Evolutionary conservation across 139 green algal genomes (phyloP), one percentile per base, ranked within the genome.

Genomic region (Closterium sp.): DNA sequence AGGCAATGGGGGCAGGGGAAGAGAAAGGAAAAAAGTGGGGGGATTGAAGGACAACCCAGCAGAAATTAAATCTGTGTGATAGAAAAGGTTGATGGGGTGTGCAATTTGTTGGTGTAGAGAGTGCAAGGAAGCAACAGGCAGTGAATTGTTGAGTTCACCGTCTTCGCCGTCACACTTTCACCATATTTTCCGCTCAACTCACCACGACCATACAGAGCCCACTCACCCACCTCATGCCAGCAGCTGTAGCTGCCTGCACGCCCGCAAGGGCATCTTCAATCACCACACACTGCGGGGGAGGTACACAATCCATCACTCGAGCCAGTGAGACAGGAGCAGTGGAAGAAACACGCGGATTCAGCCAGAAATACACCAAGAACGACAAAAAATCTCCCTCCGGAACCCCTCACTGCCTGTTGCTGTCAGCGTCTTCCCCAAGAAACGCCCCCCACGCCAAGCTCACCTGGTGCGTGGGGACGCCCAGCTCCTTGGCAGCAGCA

Each of bases 241-340:
- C 96, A 31, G 93, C 93, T n/a, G 91, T 84, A 0, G 96, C 96
- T 24, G 96, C 96, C 86, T 96, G 91, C 30, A 97, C 95, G n/a
- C 96, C 96, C 28, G 96, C 96, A 31, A 95, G 89, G 17, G 96
- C 96, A 88, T 97, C 96, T 89, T 97, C 96, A 4, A 97, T 96
- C 70, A 97, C 96, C 70, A 97, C 96, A 88, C 96, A 97, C 31
- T 91, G 89, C 42, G 45, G 38, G 38, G 38, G 7, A 13, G 4
- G 38, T 9, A 88, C 10, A 88, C 85, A 88, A 73, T 88, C 9
- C 85, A 88, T 50, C 17, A 79, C 19, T 13, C 62, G 62, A 22
- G 62, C 62, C 2, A 79, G 62, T 79, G 62, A 79, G 62, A 79
- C 62, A 79, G 17, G 4, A 27, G 62, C 13, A 79, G 2, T 27